Evolutionary conservation across 192 early-diverging fungal genomes (phyloP), one percentile per base, ranked within the genome.

Genomic region (Coemansia sp.): DNA sequence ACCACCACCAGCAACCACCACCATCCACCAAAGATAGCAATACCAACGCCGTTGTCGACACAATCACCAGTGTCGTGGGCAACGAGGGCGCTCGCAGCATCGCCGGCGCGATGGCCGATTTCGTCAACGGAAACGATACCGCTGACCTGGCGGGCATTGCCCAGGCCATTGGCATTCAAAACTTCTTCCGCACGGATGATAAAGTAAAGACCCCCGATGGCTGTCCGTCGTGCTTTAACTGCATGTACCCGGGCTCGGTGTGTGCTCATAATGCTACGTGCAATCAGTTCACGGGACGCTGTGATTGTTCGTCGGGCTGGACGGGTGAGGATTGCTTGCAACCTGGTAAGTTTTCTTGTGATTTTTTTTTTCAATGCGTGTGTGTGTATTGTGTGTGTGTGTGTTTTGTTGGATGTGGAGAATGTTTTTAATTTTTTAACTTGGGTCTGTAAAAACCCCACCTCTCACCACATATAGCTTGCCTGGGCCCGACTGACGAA

Each of bases 161-260:
- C 0, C 63, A 77, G 23, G 67, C 73, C 16, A 47, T 77, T 49
- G 73, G 73, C 11, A 70, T 77, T 19, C 67, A 64, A 22, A 77
- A 77, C 55, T 77, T 77, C 50, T 45, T 77, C 31, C 57, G 48
- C 0, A 33, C 56, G 0, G 67, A 77, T 1, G 68, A 77, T 1
- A 77, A 77, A 25, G n/a, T n/a, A n/a, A 54, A 51, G 24, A 32
- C 70, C 2, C 73, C 73, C 0, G 68, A 81, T 16, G 83, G 88
- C 16, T 90, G 89, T 38, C 89, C 89, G 2, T 85, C 88, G 19
- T 94, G 92, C 64, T 94, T 94, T 71, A 92, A 94, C 75, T 94
- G 92, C 71, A 80, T 89, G 27, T 77, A 92, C 30, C 86, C 86
- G 14, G 82, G 81, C 2, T 92, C 87, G 35, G 77, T 78, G 4